Percentiles rank a stretch among this genome's conserved stretches.
Conservation (phyloP, 176 grass and related monocot genomes). For the Chloris gayana region DNA sequence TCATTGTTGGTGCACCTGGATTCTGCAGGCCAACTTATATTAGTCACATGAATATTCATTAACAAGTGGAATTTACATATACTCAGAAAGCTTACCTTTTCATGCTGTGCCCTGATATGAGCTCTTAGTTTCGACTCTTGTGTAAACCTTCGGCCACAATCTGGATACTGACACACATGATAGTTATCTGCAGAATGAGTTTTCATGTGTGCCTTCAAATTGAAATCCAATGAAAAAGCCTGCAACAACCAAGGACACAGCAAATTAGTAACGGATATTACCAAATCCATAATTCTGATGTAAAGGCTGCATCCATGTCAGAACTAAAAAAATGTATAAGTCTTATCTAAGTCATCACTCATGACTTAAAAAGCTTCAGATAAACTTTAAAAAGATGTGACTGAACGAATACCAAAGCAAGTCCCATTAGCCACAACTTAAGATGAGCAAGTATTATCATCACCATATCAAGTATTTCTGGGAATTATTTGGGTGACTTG, state of each 20-base stretch:
- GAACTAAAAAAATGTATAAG: background rate
- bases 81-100: constrained; percentile 60
- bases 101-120: constrained; percentile 81
- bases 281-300: background rate
- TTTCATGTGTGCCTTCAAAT: constrained; percentile 90
- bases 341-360: background rate
- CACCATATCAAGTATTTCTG: background rate
- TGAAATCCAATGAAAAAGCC: constrained; percentile 99
- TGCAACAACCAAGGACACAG: constrained; percentile 45
- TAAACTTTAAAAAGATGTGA: background rate
- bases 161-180: constrained; percentile 76
- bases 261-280: constrained; percentile 15
- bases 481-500: background rate
- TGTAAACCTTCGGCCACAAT: constrained; percentile 86
- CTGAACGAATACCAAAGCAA: background rate
- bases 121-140: constrained; percentile 90
- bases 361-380: background rate
- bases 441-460: background rate
- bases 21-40: constrained; percentile 45
- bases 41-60: background rate
- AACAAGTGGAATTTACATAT: background rate
- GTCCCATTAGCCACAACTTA: background rate
- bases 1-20: constrained; percentile 32
- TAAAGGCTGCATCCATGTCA: background rate
- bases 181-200: constrained; percentile 95